Evolutionary conservation across 2,329 filamentous ascomycete species (phyloP), one percentile per base, ranked within the genome.

Genomic region (Colletotrichum gigasporum): DNA sequence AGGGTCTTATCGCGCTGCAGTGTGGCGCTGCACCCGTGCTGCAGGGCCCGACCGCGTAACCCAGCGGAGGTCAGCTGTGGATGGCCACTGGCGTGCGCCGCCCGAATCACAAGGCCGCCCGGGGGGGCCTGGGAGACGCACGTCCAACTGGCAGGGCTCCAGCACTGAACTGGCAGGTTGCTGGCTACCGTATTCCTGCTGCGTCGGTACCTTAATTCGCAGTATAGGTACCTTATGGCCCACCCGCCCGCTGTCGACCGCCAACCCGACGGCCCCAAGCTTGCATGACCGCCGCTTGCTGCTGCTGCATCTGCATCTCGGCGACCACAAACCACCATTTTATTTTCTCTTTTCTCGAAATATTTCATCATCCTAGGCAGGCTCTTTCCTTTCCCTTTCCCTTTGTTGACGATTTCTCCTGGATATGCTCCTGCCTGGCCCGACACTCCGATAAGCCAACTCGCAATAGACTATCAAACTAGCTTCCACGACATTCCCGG

Each of bases 61-160:
- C 24, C 24, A 32, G 30, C 16, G 42, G 54, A 42, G 56, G 56
- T 60, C 51, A 42, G 39, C 50, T 37, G 39, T 35, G 32, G 30
- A n/a, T n/a, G n/a, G n/a, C n/a, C n/a, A n/a, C n/a, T n/a, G n/a
- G n/a, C n/a, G n/a, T n/a, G n/a, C n/a, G 30, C 51, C 16, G 39
- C 58, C 52, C 58, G 58, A 62, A 62, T 62, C 51, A 62, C 58
- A 57, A 41, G 58, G 58, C 20, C 41, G 34, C 24, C 58, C 53
- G 42, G 32, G 20, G 42, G 39, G 42, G 30, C 53, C 53, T 20
- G 10, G 30, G 20, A 28, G 28, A n/a, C 14, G 18, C 39, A 44
- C 35, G 47, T 28, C 32, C 35, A 34, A 34, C 11, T 26, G 30
- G 14, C 20, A 42, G 39, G 34, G 34, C 44, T 45, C n/a, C n/a